Evolutionary conservation across 805 yeast species (phyloP), one percentile per base, ranked within the genome.

Genomic region (Barnettozyma botsteinii): DNA sequence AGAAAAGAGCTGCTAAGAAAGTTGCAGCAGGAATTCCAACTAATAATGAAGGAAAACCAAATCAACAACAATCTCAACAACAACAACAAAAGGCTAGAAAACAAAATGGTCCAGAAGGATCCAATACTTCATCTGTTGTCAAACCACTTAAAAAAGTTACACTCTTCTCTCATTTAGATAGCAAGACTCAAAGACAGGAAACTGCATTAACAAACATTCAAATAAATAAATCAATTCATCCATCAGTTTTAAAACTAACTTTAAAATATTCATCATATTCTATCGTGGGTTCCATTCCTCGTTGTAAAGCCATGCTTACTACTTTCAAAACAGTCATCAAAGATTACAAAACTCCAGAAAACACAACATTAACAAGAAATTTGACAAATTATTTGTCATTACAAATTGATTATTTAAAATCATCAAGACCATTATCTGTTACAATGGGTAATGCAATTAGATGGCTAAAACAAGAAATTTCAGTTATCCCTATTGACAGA

Each of bases 381-480:
- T 72, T 93, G 54, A 87, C 96, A 0, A 79, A 82, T 24, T 91
- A 88, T 60, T 69, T 93, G 43, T 80, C 95, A 10, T 86, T 84
- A 56, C 98, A 93, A 64, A 93, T 93, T 49, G 98, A 91, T 59
- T 86, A 84, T 51, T 68, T 93, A 51, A 91, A 86, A 53, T 78
- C 86, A 9, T 89, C 96, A 4, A 77, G 98, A 47, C 97, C 98
- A 1, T 70, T 93, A 35, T 79, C 93, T 41, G 85, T 89, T 3
- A 76, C 96, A 1, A 93, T 93, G 98, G 98, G 98, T 40, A 93
- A 89, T 65, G 91, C 97, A 3, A 93, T 93, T 50, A 77, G 98
- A 53, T 89, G 97, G 96, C 72, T 93, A 48, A 93, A 93, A 57
- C 98, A 91, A 66, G 91, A 85, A 59, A 91, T 93, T 40, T 79